Base-by-base conservation (phyloP, 2,329 filamentous ascomycete genomes). In the Aspergillus eucalypticola region DNA sequence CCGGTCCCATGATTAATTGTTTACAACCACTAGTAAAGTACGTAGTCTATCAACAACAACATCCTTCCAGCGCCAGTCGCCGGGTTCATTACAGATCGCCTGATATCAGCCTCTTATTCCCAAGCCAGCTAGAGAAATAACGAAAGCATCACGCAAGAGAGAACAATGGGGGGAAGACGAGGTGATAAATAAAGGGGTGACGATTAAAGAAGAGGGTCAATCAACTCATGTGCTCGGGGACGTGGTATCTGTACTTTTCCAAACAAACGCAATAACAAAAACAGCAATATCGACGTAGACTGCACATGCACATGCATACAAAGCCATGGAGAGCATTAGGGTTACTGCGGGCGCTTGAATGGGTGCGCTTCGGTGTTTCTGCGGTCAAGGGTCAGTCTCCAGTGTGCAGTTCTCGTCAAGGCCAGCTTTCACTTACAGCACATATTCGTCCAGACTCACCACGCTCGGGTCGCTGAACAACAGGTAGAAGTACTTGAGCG, bases 401-500 rank as follows among this genome's bases (percentile, higher is more conserved):
- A n/a, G n/a, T 11, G 21, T 10, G 35, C 15, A 35, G 11, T 8
- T 25, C 21, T 25, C 13, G 3, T 23, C 51, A 38, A 13, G 8
- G 23, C n/a, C 19, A 15, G 25, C 42, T 2, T 27, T 6, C 52
- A 78, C 77, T 76, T 66, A 79, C 76, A 81, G 69, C 55, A 81
- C 76, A 66, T 76, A 81, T 65, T 81, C 78, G 67, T 81, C 79
- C 63, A 81, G 67, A 63, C 75, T 79, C 55, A 81, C 70, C 44
- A 79, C 66, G 46, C 63, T 71, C 8, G 78, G 75, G 39, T 80
- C 77, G 58, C 78, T 78, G 69, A 79, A 81, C 35, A 81, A 69
- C 23, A 81, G 70, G 62, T 80, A 81, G 63, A 79, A 80, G 63
- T 81, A 81, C 64, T 81, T 81, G 54, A 81, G 64, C 8, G 79